phyloP scores from a whole-genome alignment of 2,329 filamentous ascomycete genomes.

The Pseudopithomyces chartarum region DNA sequence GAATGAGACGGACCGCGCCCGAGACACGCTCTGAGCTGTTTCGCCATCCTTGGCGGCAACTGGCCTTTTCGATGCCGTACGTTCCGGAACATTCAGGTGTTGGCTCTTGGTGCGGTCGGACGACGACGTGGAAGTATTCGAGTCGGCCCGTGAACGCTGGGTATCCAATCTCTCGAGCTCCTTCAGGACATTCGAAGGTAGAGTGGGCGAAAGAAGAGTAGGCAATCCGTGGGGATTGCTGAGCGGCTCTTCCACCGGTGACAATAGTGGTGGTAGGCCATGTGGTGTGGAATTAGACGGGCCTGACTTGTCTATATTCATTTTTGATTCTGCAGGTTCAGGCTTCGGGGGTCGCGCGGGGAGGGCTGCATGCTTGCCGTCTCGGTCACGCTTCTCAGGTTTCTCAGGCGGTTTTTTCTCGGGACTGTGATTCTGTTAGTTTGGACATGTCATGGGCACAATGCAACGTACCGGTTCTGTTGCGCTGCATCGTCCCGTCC shows the following conservation, averaged over 20 bases:
- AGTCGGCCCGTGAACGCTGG: conserved; percentile 41
- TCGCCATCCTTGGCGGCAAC: conserved; percentile 23
- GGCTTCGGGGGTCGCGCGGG: conserved; percentile 35
- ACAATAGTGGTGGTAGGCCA: conserved; percentile 44
- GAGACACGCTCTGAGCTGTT: conserved; percentile 25
- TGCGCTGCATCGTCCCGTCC: conserved; percentile 21
- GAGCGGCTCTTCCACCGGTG: conserved; percentile 49
- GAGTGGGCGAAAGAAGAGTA: conserved; percentile 61
- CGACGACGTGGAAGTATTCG: conserved; percentile 41
- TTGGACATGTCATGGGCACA: not conserved
- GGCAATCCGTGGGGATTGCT: conserved; percentile 52
- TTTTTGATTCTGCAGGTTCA: conserved; percentile 45
- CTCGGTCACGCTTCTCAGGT: conserved; percentile 19
- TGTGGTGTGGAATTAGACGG: conserved; percentile 42
- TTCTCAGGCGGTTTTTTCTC: conserved; percentile 24
- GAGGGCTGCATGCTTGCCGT: conserved; percentile 13
- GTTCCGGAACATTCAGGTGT: conserved; percentile 26
- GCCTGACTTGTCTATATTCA: conserved; percentile 30
- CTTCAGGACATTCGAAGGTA: conserved; percentile 61
- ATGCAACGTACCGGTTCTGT: conserved; percentile 23
- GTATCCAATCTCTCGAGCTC: conserved; percentile 54
- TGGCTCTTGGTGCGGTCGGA: conserved; percentile 39
- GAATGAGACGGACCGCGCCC: conserved; percentile 31
- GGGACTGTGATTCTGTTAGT: conserved; percentile 27
- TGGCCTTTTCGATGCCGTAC: conserved; percentile 2